Percentiles rank a stretch among this genome's conserved stretches.
Conservation (phyloP, 2,329 filamentous ascomycete species). For the Raffaelea ambrosiae region DNA sequence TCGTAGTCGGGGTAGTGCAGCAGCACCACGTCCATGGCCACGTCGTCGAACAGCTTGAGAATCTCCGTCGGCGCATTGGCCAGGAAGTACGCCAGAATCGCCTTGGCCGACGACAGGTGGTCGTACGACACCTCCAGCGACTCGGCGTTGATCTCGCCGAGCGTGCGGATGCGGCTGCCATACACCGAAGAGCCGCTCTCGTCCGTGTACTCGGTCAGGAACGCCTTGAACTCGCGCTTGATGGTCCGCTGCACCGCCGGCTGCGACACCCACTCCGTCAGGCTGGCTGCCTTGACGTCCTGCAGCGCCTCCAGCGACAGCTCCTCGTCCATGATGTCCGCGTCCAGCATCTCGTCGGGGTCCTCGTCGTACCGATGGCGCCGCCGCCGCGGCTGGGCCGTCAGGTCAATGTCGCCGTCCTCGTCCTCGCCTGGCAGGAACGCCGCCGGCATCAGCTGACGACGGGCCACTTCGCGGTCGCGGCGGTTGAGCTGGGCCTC, state of each 20-base stretch:
- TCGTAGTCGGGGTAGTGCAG: conserved; percentile 97
- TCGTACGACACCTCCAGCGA: conserved; percentile 94
- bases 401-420: conserved; percentile 73
- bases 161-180: conserved; percentile 82
- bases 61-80: conserved; percentile 95
- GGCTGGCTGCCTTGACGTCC: conserved; percentile 85
- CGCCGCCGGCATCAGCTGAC: conserved; percentile 60
- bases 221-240: conserved; percentile 93
- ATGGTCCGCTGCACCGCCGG: conserved; percentile 87
- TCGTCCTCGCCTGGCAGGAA: conserved; percentile 78
- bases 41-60: conserved; percentile 90
- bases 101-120: conserved; percentile 82
- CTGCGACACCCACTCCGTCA: conserved; percentile 92
- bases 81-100: conserved; percentile 89
- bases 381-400: conserved; percentile 73
- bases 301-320: conserved; percentile 83
- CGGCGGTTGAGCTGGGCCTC: conserved; percentile 66
- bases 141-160: conserved; percentile 97
- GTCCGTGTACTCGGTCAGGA: conserved; percentile 93
- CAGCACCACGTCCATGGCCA: conserved; percentile 92
- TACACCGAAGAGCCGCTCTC: conserved; percentile 86
- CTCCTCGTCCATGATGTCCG: conserved; percentile 93
- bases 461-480: conserved; percentile 61
- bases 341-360: conserved; percentile 82
- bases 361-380: conserved; percentile 93